Evolutionary conservation across 1,139 yeast species (phyloP), one percentile per base, ranked within the genome.

Genomic region (Yamadazyma siamensis): DNA sequence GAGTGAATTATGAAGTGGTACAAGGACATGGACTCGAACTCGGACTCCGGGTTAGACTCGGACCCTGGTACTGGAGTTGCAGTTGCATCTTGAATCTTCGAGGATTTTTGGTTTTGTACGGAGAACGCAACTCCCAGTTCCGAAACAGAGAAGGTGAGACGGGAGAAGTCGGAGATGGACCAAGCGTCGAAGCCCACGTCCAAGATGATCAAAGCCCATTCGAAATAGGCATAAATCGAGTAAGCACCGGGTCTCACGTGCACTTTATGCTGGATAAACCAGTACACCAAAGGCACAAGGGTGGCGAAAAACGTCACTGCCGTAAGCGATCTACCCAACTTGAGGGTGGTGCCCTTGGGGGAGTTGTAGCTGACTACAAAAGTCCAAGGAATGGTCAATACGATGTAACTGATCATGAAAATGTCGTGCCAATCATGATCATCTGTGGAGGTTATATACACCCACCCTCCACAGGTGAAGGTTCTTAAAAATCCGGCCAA

Each of bases 401-500:
- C 74, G 39, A 91, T 82, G 59, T 91, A 91, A 21, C 82, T 56
- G 43, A 91, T 87, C 98, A 91, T 91, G 56, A 89, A 89, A 31
- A 91, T 78, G 50, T 91, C 97, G 54, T 91, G 98, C 67, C 83
- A 81, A 59, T 89, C 96, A 50, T 89, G 98, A 54, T 91, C 96
- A 54, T 91, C 98, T 1, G 97, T 87, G 7, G 95, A 85, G 2
- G 98, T 91, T 43, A 91, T 83, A 52, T 91, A 91, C 11, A 94
- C 95, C 97, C 97, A 91, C 9, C 97, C 97, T 46, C 98, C 98
- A 50, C 98, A 91, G 1, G 96, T 82, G 35, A 91, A 74, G 0
- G 98, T 91, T 57, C 98, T 75, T 14, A 84, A 36, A 2, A 84
- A 38, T 8, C 98, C 98, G 3, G 79, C 54, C 1, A 75, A 41